phyloP scores from a whole-genome alignment of 192 early-diverging fungal genomes.

The Mortierella antarctica region DNA sequence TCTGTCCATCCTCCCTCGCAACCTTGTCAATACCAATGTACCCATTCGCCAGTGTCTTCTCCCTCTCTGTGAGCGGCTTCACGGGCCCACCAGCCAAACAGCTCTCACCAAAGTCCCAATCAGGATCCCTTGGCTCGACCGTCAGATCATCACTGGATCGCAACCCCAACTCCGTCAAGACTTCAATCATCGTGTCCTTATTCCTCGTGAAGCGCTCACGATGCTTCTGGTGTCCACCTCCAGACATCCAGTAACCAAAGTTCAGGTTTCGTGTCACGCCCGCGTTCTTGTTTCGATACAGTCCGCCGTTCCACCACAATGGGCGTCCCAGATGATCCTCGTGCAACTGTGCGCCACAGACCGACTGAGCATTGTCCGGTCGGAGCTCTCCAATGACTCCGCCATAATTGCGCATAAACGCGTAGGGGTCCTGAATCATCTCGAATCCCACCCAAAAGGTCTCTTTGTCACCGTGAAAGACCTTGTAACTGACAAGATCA shows the following conservation, averaged over 20 bases:
- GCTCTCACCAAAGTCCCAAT: constrained; percentile 43
- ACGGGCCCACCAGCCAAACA: constrained; percentile 22
- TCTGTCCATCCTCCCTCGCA: constrained; percentile 23
- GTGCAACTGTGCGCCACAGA: constrained; percentile 62
- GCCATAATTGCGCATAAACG: constrained; percentile 59
- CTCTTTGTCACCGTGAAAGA: constrained; percentile 76
- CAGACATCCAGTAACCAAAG: constrained; percentile 54
- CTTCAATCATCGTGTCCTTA: constrained; percentile 32
- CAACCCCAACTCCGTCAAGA: constrained; percentile 19
- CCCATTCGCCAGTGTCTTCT: constrained; percentile 20
- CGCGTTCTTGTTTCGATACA: constrained; percentile 61
- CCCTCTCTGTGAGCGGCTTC: constrained; percentile 1
- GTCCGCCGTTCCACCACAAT: constrained; percentile 64
- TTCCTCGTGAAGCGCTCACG: constrained; percentile 32
- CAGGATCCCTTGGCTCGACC: constrained; percentile 13
- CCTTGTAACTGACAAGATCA: constrained; percentile 58
- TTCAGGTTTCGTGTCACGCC: constrained; percentile 48
- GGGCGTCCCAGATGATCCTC: constrained; percentile 53
- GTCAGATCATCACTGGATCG: constrained; percentile 11
- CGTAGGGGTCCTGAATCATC: constrained; percentile 65
- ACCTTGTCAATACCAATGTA: constrained; percentile 30
- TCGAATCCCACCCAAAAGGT: constrained; percentile 76
- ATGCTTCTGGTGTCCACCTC: constrained; percentile 44
- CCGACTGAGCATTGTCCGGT: constrained; percentile 27
- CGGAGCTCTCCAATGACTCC: constrained; percentile 64